Percentiles rank a stretch among this genome's conserved stretches.
phyloP scores from a whole-genome alignment of 2,329 filamentous ascomycete species.

The Xenoacremonium recifei region DNA sequence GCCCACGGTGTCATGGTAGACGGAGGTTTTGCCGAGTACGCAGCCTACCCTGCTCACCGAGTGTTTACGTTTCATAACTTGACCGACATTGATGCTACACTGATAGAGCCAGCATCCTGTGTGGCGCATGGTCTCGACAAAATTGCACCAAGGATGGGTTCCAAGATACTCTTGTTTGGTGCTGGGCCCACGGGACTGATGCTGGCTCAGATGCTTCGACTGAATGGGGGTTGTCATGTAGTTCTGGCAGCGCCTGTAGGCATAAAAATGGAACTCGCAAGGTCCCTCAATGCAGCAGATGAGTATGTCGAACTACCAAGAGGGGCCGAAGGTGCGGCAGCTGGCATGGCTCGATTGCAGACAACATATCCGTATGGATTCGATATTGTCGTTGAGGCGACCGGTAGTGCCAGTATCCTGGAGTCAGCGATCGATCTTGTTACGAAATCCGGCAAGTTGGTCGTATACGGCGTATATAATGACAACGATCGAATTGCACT shows the following conservation, averaged over 20 bases:
- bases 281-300: slow-evolving; percentile 55
- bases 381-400: slow-evolving; percentile 71
- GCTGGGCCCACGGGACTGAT: slow-evolving; percentile 65
- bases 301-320: slow-evolving; percentile 54
- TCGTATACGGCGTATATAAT: slow-evolving; percentile 71
- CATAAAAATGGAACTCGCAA: slow-evolving; percentile 66
- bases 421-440: slow-evolving; percentile 72
- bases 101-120: slow-evolving; percentile 69
- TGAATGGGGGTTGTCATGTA: background rate
- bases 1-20: slow-evolving; percentile 67
- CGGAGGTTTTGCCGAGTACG: slow-evolving; percentile 72
- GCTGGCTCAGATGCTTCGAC: slow-evolving; percentile 20
- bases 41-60: slow-evolving; percentile 48
- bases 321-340: slow-evolving; percentile 50
- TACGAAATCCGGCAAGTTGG: slow-evolving; percentile 67
- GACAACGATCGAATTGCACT: slow-evolving; percentile 61
- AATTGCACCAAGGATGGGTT: slow-evolving; percentile 64
- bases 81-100: slow-evolving; percentile 65
- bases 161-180: slow-evolving; percentile 64
- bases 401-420: slow-evolving; percentile 66
- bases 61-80: slow-evolving; percentile 67
- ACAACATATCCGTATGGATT: slow-evolving; percentile 68
- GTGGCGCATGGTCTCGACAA: slow-evolving; percentile 70
- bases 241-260: slow-evolving; percentile 62
- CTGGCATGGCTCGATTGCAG: slow-evolving; percentile 62